phyloP scores from a whole-genome alignment of 495 filamentous ascomycete species.

The Annulohypoxylon bovei region DNA sequence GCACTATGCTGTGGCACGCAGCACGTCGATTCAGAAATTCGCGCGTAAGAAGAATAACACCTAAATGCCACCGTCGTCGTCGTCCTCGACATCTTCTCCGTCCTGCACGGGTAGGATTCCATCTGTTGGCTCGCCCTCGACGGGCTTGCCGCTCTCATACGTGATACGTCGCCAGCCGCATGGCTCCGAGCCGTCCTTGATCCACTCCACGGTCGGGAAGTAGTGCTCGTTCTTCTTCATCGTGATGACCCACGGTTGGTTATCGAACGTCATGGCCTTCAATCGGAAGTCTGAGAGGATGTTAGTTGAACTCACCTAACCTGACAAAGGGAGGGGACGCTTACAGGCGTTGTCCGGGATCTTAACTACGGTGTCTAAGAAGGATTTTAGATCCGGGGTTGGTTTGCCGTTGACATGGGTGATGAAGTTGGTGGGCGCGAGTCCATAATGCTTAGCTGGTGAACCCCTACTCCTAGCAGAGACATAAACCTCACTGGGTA shows the following conservation, averaged over 20 bases:
- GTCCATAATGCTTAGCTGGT: constrained; percentile 89
- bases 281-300: constrained; percentile 79
- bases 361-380: constrained; percentile 79
- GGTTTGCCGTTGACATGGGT: constrained; percentile 89
- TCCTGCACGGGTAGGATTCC: constrained; percentile 49
- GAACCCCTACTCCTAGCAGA: constrained; percentile 84
- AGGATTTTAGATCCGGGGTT: constrained; percentile 81
- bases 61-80: constrained; percentile 34
- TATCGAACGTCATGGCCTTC: constrained; percentile 94
- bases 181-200: constrained; percentile 71
- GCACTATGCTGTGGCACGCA: no score
- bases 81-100: constrained; percentile 32
- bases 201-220: constrained; percentile 89
- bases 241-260: constrained; percentile 95
- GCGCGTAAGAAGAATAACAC: background rate
- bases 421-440: constrained; percentile 97
- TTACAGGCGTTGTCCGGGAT: constrained; percentile 93
- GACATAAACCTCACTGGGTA: constrained; percentile 98
- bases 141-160: constrained; percentile 68
- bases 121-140: constrained; percentile 59
- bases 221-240: constrained; percentile 99
- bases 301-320: constrained; percentile 21
- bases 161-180: constrained; percentile 78
- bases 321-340: constrained; percentile 25
- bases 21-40: background rate